Conservation (phyloP, 164 flowering plant species). For the Berberis thunbergii region DNA sequence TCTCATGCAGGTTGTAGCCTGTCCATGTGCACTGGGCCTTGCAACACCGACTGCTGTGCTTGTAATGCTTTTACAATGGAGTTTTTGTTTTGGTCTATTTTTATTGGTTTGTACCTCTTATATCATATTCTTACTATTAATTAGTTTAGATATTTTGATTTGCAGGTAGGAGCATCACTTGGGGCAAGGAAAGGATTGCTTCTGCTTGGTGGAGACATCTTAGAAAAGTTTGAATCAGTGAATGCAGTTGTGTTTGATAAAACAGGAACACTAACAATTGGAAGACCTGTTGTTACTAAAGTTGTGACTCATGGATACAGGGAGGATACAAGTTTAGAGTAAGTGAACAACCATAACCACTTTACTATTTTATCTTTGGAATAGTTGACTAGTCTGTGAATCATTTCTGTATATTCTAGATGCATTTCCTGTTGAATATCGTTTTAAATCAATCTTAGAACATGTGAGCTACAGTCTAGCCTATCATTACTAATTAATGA, state of each 20-base stretch:
- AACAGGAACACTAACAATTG: slow-evolving; percentile 92
- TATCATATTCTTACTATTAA: no score
- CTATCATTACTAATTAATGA: no score
- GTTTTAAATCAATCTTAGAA: no score
- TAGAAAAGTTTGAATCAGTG: slow-evolving; percentile 74
- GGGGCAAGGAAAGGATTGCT: slow-evolving; percentile 96
- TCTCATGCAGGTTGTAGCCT: slow-evolving; percentile 73
- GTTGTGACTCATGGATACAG: slow-evolving; percentile 34
- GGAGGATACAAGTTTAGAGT: slow-evolving; percentile 14
- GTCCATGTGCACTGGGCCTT: slow-evolving; percentile 99
- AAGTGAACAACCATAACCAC: no score
- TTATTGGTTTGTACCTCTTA: no score
- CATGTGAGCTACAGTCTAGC: no score
- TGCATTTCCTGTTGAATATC: no score
- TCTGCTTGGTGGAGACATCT: slow-evolving; percentile 80
- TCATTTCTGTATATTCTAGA: no score
- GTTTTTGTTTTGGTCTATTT: no score
- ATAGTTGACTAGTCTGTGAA: no score
- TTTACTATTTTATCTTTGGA: no score
- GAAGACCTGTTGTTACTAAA: slow-evolving; percentile 83
- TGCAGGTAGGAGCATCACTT: slow-evolving; percentile 89
- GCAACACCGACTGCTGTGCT: slow-evolving; percentile 98
- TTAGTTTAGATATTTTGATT: background rate
- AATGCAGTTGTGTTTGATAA: slow-evolving; percentile 89
- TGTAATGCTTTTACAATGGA: slow-evolving; percentile 31